Evolutionary conservation across 345 rosid genomes (phyloP), one percentile per base, ranked within the genome.

Genomic region (Aegle marmelos): DNA sequence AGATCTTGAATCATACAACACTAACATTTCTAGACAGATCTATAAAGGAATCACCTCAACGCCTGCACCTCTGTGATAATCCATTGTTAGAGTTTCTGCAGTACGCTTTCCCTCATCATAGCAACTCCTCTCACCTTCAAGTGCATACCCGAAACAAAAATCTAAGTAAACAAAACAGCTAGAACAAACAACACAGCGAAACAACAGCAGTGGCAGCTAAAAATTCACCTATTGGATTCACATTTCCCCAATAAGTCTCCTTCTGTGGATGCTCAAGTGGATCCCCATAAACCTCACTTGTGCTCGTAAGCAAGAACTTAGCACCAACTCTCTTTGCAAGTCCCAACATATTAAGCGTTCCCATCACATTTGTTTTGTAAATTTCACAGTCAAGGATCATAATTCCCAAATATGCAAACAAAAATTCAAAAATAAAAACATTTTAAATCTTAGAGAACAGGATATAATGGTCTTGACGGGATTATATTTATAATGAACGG

Each of bases 251-350:
- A 67, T 96, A 96, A 21, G 97, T 96, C 79, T 94, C 99, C 81
- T 96, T 94, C 85, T 94, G 99, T 6, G 99, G 99, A 88, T 96
- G 99, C 87, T 96, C 93, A 74, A 96, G 97, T 19, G 99, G 99
- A 77, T 96, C 99, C 48, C 99, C 99, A 76, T 96, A 96, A 48
- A 96, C 99, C 92, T 96, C 99, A 83, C 99, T 96, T 2, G 99
- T 96, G 81, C 99, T 96, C 0, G 99, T 94, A 7, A 96, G 90
- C 92, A 96, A 78, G 88, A 96, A 96, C 89, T 90, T 88, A 1
- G 99, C 98, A 33, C 98, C 98, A 33, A 96, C 95, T 83, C 99
- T 92, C 95, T 96, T 96, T 9, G 99, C 99, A 79, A 96, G 90
- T 53, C 98, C 99, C 94, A 96, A 74, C 99, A 96, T 92, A 80